These are phyloP conservation scores for Sphaceloma murrayae DNA, from an alignment of 2,329 filamentous ascomycete species.

Conservation along the genomic window DNA sequence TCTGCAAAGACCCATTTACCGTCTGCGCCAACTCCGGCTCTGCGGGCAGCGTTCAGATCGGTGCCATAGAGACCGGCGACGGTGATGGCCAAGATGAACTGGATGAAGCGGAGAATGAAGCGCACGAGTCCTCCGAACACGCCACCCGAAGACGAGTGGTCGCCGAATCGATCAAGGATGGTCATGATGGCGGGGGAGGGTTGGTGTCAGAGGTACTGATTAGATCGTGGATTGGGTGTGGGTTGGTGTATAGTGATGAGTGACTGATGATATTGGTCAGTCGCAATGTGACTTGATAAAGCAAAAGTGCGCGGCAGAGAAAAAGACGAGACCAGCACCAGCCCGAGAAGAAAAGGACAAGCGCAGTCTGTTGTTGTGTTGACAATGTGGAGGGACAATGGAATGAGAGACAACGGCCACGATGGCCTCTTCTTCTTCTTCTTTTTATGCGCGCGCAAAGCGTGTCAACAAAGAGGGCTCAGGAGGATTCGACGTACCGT, in stretches of 20 bases:
- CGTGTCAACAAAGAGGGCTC: too few relatives aligned
- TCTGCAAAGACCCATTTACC: conserved; percentile 74
- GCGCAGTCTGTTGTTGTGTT: conserved; percentile 10
- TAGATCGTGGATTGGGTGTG: background rate
- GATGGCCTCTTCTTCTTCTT: background rate
- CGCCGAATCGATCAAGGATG: conserved; percentile 23
- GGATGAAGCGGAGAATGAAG: conserved; percentile 58
- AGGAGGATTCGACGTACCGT: too few relatives aligned
- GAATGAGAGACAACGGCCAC: conserved; percentile 11
- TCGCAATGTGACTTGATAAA: background rate
- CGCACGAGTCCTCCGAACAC: conserved; percentile 44
- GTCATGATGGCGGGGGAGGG: conserved; percentile 20
- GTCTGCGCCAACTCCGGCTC: conserved; percentile 45
- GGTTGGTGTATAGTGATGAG: background rate
- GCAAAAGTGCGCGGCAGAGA: background rate
- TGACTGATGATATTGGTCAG: background rate
- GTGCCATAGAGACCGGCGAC: conserved; percentile 70
- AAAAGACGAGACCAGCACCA: background rate
- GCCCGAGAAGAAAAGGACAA: background rate
- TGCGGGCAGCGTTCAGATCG: conserved; percentile 51
- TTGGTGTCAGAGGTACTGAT: background rate
- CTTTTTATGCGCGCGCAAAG: background rate
- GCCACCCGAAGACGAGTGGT: conserved; percentile 25
- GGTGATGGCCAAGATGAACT: conserved; percentile 65
- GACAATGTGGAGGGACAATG: conserved; percentile 13